Evolutionary conservation across 495 filamentous ascomycete genomes (phyloP).

Genomic region (Xylaria nigripes): DNA sequence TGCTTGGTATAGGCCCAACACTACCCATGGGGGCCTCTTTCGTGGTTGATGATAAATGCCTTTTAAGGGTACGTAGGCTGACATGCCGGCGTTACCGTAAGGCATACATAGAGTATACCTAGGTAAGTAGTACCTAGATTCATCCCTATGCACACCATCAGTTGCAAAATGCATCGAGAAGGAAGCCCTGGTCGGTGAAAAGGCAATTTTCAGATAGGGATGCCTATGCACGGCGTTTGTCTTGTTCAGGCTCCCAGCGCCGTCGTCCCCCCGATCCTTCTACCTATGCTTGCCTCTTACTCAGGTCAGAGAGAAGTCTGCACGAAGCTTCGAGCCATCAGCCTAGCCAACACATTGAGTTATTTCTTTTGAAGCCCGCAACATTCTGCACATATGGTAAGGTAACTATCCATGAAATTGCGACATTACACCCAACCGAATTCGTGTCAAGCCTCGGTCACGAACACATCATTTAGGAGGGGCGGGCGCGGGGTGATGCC

Average conservation of each 20-base stretch:
- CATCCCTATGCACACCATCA: not conserved
- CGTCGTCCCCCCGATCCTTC: no score
- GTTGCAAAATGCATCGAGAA: not conserved
- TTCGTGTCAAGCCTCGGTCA: constrained; percentile 9
- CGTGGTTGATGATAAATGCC: not conserved
- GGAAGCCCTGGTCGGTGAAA: not conserved
- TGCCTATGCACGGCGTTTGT: constrained; percentile 1
- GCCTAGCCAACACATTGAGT: no score
- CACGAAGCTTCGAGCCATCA: no score
- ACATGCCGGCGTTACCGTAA: constrained; percentile 1
- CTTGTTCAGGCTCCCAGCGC: not conserved
- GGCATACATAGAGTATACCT: constrained; percentile 9
- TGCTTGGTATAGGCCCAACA: not conserved
- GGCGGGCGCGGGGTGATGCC: constrained; percentile 4
- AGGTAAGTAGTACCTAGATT: not conserved
- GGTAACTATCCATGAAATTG: constrained; percentile 5
- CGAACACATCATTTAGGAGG: not conserved
- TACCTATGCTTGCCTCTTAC: not conserved
- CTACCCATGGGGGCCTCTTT: not conserved
- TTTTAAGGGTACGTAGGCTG: not conserved
- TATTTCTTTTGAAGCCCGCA: not conserved
- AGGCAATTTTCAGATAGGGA: not conserved
- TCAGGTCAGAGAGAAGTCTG: not conserved
- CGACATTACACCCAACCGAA: constrained; percentile 4
- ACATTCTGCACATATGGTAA: not conserved